Evolutionary conservation across 345 rosid genomes (phyloP), one percentile per base, ranked within the genome.

Genomic region (Viola odorata): DNA sequence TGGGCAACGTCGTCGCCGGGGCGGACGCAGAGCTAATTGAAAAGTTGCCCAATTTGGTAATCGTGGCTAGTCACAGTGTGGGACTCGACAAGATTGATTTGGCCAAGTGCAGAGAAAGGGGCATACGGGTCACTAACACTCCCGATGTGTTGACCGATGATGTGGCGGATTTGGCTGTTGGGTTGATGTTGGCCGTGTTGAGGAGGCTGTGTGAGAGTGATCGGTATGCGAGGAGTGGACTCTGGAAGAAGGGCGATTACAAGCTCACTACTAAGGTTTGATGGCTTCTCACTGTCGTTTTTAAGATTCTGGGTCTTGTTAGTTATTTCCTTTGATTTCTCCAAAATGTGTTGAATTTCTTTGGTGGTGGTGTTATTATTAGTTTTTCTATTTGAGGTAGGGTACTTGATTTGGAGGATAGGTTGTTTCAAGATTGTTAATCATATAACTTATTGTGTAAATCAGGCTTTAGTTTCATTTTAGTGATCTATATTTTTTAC

Each of bases 81-180:
- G 96, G 98, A 5, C 66, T 92, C 16, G 96, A 92, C 71, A 87
- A 84, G 88, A 75, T 89, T 50, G 96, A 92, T 70, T 62, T 89
- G 80, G 77, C 48, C 13, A 85, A 79, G 81, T 92, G 97, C 64
- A 79, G 64, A 64, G 85, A 83, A 41, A 85, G 67, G 70, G 85
- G 91, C 52, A 72, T 89, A 55, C 73, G 78, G 57, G 98, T 89
- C 41, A 89, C 90, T 13, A 81, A 89, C 75, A 89, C 98, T 10
- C 98, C 98, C 14, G 96, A 87, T 67, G 96, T 85, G 37, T 64
- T 87, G 70, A 89, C 90, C 6, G 87, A 92, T 44, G 96, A 89
- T 63, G 97, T 92, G 3, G 98, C 96, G 10, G 97, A 89, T 72
- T 75, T 89, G 64, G 90, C 88, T 14, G 72, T 89, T 60, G 98